Conservation (phyloP, 2,329 filamentous ascomycete genomes). For the Cladosporium sp. region DNA sequence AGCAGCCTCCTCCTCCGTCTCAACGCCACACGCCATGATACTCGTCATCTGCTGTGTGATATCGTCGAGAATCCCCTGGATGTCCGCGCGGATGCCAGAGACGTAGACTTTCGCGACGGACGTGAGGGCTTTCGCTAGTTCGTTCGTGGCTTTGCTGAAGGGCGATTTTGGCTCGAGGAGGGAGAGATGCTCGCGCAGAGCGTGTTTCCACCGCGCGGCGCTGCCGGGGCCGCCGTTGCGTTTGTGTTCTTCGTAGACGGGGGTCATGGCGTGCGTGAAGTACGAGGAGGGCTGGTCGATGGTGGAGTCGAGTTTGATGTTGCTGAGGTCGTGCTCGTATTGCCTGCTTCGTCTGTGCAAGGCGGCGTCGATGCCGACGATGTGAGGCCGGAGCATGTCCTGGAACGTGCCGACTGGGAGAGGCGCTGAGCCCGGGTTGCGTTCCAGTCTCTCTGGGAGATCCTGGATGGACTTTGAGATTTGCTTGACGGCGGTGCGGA, state of each 20-base stretch:
- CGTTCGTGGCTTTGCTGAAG: not conserved
- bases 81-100: not conserved
- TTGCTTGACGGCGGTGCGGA: not conserved
- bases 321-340: not conserved
- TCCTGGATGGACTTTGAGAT: not conserved
- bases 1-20: not conserved
- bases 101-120: accelerated
- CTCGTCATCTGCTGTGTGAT: not conserved
- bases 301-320: slow-evolving; percentile 13
- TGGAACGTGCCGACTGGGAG: not conserved
- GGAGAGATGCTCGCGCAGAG: not conserved
- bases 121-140: not conserved
- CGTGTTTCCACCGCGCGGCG: not conserved
- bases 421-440: not conserved
- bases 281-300: slow-evolving; percentile 1
- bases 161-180: not conserved
- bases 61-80: not conserved
- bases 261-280: slow-evolving; percentile 14
- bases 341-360: not conserved
- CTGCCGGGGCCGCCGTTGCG: slow-evolving; percentile 2
- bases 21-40: not conserved
- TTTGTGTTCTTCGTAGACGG: slow-evolving; percentile 11
- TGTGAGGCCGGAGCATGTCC: not conserved
- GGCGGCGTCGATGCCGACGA: not conserved
- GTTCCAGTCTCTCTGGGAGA: not conserved